Base-by-base conservation (phyloP, 177 flowering plant genomes). In the Vitis hybrid region DNA sequence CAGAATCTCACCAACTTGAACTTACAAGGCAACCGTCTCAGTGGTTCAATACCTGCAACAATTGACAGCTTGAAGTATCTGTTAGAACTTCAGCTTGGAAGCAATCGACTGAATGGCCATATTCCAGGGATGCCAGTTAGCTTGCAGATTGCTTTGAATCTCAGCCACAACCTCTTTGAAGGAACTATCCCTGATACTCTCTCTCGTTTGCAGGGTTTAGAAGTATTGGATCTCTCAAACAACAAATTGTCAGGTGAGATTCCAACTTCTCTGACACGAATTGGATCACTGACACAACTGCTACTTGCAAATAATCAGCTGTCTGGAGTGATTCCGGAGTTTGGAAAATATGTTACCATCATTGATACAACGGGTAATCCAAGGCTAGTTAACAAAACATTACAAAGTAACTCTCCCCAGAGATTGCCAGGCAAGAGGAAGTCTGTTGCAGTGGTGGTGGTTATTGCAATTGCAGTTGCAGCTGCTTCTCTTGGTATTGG, bases 181-280 rank as follows among this genome's bases (percentile, higher is more conserved):
- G 95, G 93, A 32, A 32, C 60, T 26, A 88, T 92, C 58, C 93
- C 93, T 1, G 55, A 9, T 0, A 71, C 69, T 17, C 79, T 92
- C 9, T 19, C 72, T 18, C 8, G 11, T 21, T 65, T 92, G 63
- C 10, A 5, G 2, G 26, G 8, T 1, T 67, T 92, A 60, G 91
- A 87, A 69, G 82, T 88, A 66, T 72, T 92, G 77, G 93, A 90
- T 78, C 88, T 90, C 64, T 90, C 97, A 1, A 71, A 82, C 76
- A 90, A 92, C 77, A 66, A 45, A 9, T 85, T 90, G 61, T 74
- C 84, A 1, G 97, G 95, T 49, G 45, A 70, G 17, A 76, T 92
- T 48, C 97, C 97, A 0, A 0, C 0, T 0, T 82, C 62, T 69
- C 78, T 91, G 30, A 56, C 73, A 18, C 0, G 6, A 8, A 60